A percentile compares a stretch with the other conserved stretches of the same genome.
phyloP scores from a whole-genome alignment of 2,329 filamentous ascomycete genomes.

The Aureobasidium sp. region DNA sequence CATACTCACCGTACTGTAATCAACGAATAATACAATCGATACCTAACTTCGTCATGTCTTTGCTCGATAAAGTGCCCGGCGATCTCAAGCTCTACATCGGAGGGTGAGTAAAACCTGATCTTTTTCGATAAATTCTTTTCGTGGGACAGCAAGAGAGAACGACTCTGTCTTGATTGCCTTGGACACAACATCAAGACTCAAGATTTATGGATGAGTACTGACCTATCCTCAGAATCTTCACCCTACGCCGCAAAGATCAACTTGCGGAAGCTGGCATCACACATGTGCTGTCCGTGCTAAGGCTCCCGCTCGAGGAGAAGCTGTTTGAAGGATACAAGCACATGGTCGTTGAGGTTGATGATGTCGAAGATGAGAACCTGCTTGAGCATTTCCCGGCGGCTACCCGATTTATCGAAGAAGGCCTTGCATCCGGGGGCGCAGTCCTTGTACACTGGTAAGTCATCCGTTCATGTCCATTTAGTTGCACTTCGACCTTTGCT shows the following conservation, averaged over 20 bases:
- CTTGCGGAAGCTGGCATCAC: constrained; percentile 72
- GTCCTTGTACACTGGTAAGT: constrained; percentile 68
- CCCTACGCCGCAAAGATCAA: constrained; percentile 63
- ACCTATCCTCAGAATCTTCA: constrained; percentile 58
- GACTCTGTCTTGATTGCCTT: not conserved
- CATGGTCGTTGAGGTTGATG: constrained; percentile 76
- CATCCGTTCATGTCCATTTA: not conserved
- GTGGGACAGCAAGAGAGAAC: not conserved
- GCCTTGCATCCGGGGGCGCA: constrained; percentile 54
- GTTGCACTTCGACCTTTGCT: too few species aligned
- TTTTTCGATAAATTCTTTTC: constrained; percentile 18
- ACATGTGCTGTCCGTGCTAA: constrained; percentile 79
- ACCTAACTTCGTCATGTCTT: constrained; percentile 39
- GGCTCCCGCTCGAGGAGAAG: constrained; percentile 50
- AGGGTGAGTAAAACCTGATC: constrained; percentile 50
- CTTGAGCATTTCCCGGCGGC: constrained; percentile 71
- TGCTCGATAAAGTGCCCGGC: constrained; percentile 61
- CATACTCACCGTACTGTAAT: not conserved
- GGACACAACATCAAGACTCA: not conserved
- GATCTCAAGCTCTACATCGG: constrained; percentile 69
- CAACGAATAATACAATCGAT: not conserved
- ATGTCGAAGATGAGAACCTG: constrained; percentile 83
- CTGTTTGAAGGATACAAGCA: constrained; percentile 61
- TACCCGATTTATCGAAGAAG: constrained; percentile 76
- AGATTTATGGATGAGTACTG: not conserved